phyloP scores from a whole-genome alignment of 495 filamentous ascomycete species.

The Penicillium alfredii region DNA sequence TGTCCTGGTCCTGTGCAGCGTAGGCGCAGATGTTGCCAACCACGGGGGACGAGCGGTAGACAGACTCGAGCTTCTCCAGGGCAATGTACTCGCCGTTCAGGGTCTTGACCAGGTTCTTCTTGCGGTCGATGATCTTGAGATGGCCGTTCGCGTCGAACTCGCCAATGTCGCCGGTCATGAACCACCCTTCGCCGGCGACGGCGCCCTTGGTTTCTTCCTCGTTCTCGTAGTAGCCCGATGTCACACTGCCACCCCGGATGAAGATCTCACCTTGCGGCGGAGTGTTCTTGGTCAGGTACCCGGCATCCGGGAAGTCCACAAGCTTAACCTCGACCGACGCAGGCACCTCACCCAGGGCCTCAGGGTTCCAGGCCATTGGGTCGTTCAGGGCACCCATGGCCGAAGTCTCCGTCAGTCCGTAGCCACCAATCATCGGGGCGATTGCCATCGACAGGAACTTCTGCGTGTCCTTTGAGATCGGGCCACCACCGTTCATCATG shows the following conservation, averaged over 20 bases:
- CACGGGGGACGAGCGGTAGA: constrained; percentile 79
- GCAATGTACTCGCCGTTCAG: constrained; percentile 96
- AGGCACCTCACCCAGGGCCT: constrained; percentile 76
- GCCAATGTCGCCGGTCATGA: constrained; percentile 93
- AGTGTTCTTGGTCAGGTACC: constrained; percentile 78
- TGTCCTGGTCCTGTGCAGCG: constrained; percentile 70
- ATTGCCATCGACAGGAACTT: constrained; percentile 85
- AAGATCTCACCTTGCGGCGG: constrained; percentile 94
- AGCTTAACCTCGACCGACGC: constrained; percentile 84
- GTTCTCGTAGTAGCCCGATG: constrained; percentile 71
- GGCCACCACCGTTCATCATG: constrained; percentile 82
- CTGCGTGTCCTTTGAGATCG: constrained; percentile 80
- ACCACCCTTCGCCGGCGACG: constrained; percentile 78
- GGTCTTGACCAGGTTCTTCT: constrained; percentile 98
- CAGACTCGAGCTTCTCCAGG: constrained; percentile 94
- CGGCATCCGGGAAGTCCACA: constrained; percentile 90
- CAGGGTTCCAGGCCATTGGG: constrained; percentile 81
- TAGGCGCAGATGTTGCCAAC: constrained; percentile 96
- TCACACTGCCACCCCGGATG: constrained; percentile 76
- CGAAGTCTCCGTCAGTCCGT: constrained; percentile 90
- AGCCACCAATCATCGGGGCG: constrained; percentile 85
- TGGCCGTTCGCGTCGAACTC: constrained; percentile 81
- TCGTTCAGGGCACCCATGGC: constrained; percentile 93
- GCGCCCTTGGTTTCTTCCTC: constrained; percentile 75
- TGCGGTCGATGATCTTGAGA: constrained; percentile 86